Evolutionary conservation across 257 asterid species (phyloP), one percentile per base, ranked within the genome.

Genomic region (Petunia secreta): DNA sequence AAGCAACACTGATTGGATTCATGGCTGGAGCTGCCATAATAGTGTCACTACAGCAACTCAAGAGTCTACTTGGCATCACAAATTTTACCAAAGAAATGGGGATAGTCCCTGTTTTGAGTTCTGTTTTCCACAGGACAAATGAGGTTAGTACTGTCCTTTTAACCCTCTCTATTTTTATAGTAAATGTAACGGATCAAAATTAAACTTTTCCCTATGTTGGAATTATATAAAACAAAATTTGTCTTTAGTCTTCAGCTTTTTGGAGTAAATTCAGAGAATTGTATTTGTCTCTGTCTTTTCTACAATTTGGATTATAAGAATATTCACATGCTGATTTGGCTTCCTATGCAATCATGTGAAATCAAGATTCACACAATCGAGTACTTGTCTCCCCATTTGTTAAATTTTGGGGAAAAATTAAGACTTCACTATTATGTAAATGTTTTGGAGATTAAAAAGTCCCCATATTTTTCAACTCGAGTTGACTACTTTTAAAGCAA

Each of bases 21-120:
- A 92, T 94, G 98, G 98, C 94, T 76, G 98, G 98, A 64, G 98
- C 97, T 75, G 97, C 98, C 9, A 85, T 92, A 14, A 91, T 94
- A 37, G 98, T 94, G 37, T 94, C 98, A 53, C 91, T 94, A 6
- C 97, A 94, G 85, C 98, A 94, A 57, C 90, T 94, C 2, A 91
- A 94, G 87, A 84, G 89, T 69, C 95, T 94, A 75, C 89, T 94
- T 52, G 98, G 98, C 1, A 92, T 94, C 11, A 86, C 79, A 11
- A 67, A 91, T 81, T 94, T 94, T 83, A 92, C 97, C 63, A 88
- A 83, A 3, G 83, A 94, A 75, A 94, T 92, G 98, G 97, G 95
- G 52, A 74, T 94, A 6, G 84, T 94, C 81, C 94, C 98, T 80
- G 97, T 92, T 7, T 44, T 92, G 80, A 79, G 53, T 77, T 92